Percentiles rank a stretch among this genome's conserved stretches.
Conservation (phyloP, 768 basidiomycete species). For the Tephrocybe sp. region DNA sequence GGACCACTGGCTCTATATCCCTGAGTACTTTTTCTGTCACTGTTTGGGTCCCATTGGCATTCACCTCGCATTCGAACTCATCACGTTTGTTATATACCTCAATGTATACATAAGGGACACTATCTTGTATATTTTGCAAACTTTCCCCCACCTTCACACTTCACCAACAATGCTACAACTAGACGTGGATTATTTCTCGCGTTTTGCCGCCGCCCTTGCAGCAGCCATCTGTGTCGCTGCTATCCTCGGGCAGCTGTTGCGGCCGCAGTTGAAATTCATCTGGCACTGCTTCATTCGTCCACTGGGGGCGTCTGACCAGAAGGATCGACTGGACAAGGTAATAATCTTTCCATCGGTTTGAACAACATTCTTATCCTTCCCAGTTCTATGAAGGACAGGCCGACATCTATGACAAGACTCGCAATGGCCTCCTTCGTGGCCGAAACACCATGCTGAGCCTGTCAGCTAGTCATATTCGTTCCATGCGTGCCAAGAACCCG, state of each 20-base stretch:
- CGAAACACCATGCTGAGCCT: constrained; percentile 71
- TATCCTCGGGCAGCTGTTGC: constrained; percentile 23
- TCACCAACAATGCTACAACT: constrained; percentile 5
- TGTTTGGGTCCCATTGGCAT: constrained; percentile 4
- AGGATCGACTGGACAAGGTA: constrained; percentile 45
- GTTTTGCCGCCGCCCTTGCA: constrained; percentile 7
- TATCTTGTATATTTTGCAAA: background rate
- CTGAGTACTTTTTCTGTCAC: background rate
- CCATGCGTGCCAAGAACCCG: constrained; percentile 39
- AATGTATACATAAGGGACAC: constrained; percentile 13
- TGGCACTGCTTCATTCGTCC: constrained; percentile 53
- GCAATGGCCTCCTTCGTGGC: constrained; percentile 61
- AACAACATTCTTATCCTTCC: background rate
- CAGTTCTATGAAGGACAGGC: constrained; percentile 72
- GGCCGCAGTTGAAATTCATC: constrained; percentile 44
- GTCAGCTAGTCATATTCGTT: constrained; percentile 59
- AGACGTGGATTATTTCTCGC: constrained; percentile 5
- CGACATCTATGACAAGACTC: constrained; percentile 69
- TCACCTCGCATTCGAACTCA: background rate
- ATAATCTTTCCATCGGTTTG: background rate
- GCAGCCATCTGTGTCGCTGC: constrained; percentile 7
- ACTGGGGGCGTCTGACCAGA: constrained; percentile 38
- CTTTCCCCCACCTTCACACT: background rate
- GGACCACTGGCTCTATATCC: background rate
- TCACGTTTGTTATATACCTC: constrained; percentile 17